Evolutionary conservation across 352 stramenopile species (phyloP).

Genomic region (Pythium volutum): DNA sequence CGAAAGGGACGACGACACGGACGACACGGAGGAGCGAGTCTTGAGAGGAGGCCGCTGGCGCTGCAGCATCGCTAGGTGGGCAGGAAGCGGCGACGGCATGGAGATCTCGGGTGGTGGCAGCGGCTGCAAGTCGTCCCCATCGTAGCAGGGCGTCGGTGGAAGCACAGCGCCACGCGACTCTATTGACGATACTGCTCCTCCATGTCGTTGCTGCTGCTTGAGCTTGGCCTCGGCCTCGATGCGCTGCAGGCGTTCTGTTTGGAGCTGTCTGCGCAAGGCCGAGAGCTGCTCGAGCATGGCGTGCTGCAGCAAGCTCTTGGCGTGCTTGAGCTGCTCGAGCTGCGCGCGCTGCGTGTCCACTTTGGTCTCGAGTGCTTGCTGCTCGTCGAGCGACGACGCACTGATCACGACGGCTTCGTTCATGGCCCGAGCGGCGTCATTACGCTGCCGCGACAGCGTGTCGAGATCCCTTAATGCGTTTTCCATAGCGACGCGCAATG

Average conservation of each 20-base stretch:
- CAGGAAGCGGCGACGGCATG: conserved; percentile 34
- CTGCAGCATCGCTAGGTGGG: conserved; percentile 33
- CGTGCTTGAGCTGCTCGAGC: conserved; percentile 70
- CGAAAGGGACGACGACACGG: conserved; percentile 23
- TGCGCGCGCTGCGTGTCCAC: conserved; percentile 63
- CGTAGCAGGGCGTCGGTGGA: conserved; percentile 11
- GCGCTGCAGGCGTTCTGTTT: conserved; percentile 60
- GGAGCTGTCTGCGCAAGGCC: conserved; percentile 71
- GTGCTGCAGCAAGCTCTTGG: conserved; percentile 76
- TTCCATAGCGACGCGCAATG: conserved; percentile 64
- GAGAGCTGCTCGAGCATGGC: conserved; percentile 83
- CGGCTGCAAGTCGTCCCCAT: conserved; percentile 37
- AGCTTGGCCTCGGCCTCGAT: conserved; percentile 69
- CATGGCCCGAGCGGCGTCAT: conserved; percentile 77
- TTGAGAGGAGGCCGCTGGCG: conserved; percentile 14
- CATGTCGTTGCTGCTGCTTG: conserved; percentile 30
- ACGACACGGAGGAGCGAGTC: conserved; percentile 1
- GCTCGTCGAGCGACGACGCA: conserved; percentile 74
- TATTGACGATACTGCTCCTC: no score
- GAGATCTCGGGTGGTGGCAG: conserved; percentile 44
- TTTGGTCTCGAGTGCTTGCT: conserved; percentile 58
- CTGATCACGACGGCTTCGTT: conserved; percentile 84
- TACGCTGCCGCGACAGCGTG: conserved; percentile 62
- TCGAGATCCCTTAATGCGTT: conserved; percentile 59
- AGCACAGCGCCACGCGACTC: not conserved